Conservation (phyloP, 805 yeast genomes). For the Ascoidea asiatica region DNA sequence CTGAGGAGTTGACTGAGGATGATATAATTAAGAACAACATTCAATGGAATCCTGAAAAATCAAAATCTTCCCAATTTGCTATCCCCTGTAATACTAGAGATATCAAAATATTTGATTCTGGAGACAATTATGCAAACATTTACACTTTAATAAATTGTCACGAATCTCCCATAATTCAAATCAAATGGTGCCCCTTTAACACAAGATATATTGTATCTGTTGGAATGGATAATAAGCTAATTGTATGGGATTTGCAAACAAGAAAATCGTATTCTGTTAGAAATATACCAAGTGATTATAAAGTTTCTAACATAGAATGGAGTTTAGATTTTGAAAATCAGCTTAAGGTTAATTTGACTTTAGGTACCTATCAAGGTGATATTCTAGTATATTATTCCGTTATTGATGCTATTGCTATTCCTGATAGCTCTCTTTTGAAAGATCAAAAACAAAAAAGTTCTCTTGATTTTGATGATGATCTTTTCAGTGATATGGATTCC, state of each 20-base stretch:
- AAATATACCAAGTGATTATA: slow-evolving; percentile 12
- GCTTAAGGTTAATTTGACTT: slow-evolving; percentile 15
- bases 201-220: slow-evolving; percentile 49
- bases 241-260: slow-evolving; percentile 40
- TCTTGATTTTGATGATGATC: slow-evolving; percentile 12
- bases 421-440: no score
- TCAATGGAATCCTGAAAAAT: slow-evolving; percentile 58
- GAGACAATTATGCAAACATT: not conserved
- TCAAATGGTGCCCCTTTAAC: slow-evolving; percentile 43
- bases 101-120: slow-evolving; percentile 27
- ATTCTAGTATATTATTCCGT: slow-evolving; percentile 15
- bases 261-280: slow-evolving; percentile 20
- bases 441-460: no score
- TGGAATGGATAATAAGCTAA: slow-evolving; percentile 33
- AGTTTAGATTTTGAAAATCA: slow-evolving; percentile 11
- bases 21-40: slow-evolving; percentile 37
- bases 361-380: slow-evolving; percentile 28
- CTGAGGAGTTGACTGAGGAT: slow-evolving; percentile 20
- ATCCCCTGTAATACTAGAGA: slow-evolving; percentile 40
- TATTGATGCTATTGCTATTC: slow-evolving; percentile 9
- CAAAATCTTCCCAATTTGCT: slow-evolving; percentile 52
- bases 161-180: slow-evolving; percentile 27
- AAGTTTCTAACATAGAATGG: slow-evolving; percentile 23
- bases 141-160: slow-evolving; percentile 2
- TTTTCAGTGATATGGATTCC: slow-evolving; percentile 10